Evolutionary conservation across 805 yeast genomes (phyloP), one percentile per base, ranked within the genome.

Genomic region (Hagleromyces aurorensis): DNA sequence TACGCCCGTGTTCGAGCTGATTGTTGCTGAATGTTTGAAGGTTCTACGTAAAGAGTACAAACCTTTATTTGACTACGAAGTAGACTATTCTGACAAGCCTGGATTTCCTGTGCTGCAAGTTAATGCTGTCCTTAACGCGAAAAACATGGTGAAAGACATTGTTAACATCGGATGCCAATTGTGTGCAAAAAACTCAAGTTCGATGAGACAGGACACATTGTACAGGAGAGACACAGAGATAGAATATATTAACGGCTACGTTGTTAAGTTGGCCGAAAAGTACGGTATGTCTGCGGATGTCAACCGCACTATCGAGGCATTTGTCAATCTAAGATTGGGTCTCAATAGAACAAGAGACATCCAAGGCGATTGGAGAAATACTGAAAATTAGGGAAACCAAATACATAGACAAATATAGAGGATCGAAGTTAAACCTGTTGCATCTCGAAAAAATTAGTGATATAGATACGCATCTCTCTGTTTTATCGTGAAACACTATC

Each of bases 241-340:
- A 13, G 81, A 78, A 37, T 80, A 70, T 50, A 77, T 89, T 36
- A 91, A 87, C 50, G 96, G 96, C 1, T 84, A 75, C 47, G 65
- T 87, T 8, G 77, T 70, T 1, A 50, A 47, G 5, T 56, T 75
- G 30, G 94, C 83, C 1, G 43, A 54, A 17, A 57, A 61, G 34
- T 55, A 65, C 26, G 61, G 65, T 0, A 20, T 59, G 25, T 46
- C 35, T 3, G 53, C 56, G 1, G 52, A 55, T 17, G 50, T 53
- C 15, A 62, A 62, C 39, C 43, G 41, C 24, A 51, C 64, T 1
- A 45, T 62, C 7, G 37, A 42, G 7, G 49, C 55, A 21, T 37
- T 63, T 10, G 63, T 61, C 4, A 59, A 55, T 14, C 34, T 62
- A 18, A 56, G 64, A 43, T 21, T 44, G 7, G 46, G 39, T 1